Base-by-base conservation (phyloP, 768 basidiomycete species). In the Tulasnella sp. region DNA sequence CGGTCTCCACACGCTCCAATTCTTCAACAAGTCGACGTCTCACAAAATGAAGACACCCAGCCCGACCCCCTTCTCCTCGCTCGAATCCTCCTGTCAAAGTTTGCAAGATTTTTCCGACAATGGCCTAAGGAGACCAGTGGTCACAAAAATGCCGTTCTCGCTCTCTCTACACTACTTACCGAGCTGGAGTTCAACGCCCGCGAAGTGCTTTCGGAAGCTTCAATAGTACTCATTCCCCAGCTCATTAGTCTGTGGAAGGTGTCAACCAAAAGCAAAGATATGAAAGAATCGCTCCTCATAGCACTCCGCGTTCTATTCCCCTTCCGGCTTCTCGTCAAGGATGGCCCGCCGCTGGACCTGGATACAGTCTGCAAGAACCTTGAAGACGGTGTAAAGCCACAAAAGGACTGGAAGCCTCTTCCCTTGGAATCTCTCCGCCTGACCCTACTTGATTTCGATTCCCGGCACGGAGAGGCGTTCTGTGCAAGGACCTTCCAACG, bases 221-320 rank as follows among this genome's bases (percentile, higher is more conserved):
- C 78, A 10, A 21, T 44, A 7, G 31, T 42, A 19, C 39, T 79
- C 18, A 74, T 79, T 9, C 71, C 78, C 34, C 40, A 72, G 31
- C 71, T 79, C 10, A 40, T 79, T 6, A 74, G 68, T 21, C 24
- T 92, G 94, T 81, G 93, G 94, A 85, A 39, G 86, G 91, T 1
- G 94, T 96, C 91, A 85, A 90, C 92, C 24, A 95, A 94, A 85
- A 92, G 91, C 84, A 91, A 89, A 80, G 84, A 87, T 10, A 86
- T 93, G 82, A 96, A 96, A 84, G 96, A 97, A 84, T 89, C 91
- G 68, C 86, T 98, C 24, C 87, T 96, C 39, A 88, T 92, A n/a
- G 88, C 94, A 34, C 85, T 98, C 27, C 89, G 90, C 24, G 86
- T 88, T 19, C 86, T 98, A 4, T 89, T 97, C 62, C 94, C 94